Percentiles rank a stretch among this genome's conserved stretches.
phyloP scores from a whole-genome alignment of 305 asterid species.

The Andrographis paniculata region DNA sequence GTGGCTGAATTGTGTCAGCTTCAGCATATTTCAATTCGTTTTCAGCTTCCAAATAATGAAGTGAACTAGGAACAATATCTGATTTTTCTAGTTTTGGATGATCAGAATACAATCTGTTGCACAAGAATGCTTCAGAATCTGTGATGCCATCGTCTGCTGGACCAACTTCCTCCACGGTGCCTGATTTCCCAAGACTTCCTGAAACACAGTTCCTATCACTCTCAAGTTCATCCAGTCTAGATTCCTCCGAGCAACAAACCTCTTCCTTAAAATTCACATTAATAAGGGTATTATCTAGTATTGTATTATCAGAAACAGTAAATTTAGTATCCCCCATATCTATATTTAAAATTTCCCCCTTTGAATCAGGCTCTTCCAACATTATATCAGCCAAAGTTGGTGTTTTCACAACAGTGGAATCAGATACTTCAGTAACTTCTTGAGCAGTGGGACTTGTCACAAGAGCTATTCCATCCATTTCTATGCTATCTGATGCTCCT shows the following conservation, averaged over 20 bases:
- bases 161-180: conserved; percentile 24
- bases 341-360: conserved; percentile 17
- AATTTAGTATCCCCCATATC: conserved; percentile 17
- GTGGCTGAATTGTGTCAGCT: conserved; percentile 22
- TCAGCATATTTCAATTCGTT: conserved; percentile 17
- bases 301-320: conserved; percentile 19
- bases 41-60: conserved; percentile 23
- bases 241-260: conserved; percentile 24
- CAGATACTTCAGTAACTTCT: conserved; percentile 15
- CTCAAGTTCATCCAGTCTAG: conserved; percentile 26
- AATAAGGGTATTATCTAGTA: conserved; percentile 12
- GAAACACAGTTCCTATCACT: conserved; percentile 20
- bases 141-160: conserved; percentile 23
- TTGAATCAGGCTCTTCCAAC: conserved; percentile 21
- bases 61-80: conserved; percentile 16
- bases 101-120: conserved; percentile 19
- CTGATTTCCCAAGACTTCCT: conserved; percentile 21
- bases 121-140: conserved; percentile 20
- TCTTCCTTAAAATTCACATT: conserved; percentile 25
- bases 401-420: conserved; percentile 18
- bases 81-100: conserved; percentile 28
- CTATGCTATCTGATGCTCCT: neutral
- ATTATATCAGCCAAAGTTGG: conserved; percentile 23
- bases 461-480: neutral
- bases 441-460: neutral